Base-by-base conservation (phyloP, 202 grass and related monocot genomes). In the Brachypodium distachyon region DNA sequence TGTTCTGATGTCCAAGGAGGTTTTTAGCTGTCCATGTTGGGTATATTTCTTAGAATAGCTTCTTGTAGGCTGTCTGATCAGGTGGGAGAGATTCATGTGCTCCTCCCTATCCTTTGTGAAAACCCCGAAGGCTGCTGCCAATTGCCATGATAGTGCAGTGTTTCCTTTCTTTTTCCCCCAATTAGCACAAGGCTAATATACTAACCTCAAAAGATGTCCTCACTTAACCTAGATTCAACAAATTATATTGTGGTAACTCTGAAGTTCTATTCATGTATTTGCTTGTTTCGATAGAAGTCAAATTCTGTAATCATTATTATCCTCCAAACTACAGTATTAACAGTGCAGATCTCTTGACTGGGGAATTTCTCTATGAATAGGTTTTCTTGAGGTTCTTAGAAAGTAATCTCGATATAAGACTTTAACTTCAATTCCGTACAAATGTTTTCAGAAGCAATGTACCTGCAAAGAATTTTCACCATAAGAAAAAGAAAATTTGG, bases 11-110 rank as follows among this genome's bases (percentile, higher is more conserved):
- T 44, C 60, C 61, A 46, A 76, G 54, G 18, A 84, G 61, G 63
- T 84, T 84, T 76, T 80, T 18, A 76, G 40, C 7, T 64, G 66
- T 81, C 73, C 17, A 33, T 77, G 48, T 65, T 85, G 72, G 77
- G 27, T 77, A 34, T 69, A 59, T 59, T 72, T 73, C 9, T 65
- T 49, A 79, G 80, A 51, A 76, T 62, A 74, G 72, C 60, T 79
- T 46, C 42, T 70, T 53, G 74, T 59, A 67, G 73, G 29, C 40
- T 72, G 23, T 81, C 68, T 49, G 71, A 25, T 83, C 48, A 74
- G 38, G 37, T 56, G 9, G 60, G 42, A 51, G 47, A 28, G 21
- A 79, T 79, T 78, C 27, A 47, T 63, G 38, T 26, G 44, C 59
- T 62, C 32, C 26, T 53, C 25, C 68, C 33, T 34, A 14, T 72